These are phyloP conservation scores for Tilletia setariae DNA, from an alignment of 1,284 basidiomycete genomes.

Conservation along the genomic window DNA sequence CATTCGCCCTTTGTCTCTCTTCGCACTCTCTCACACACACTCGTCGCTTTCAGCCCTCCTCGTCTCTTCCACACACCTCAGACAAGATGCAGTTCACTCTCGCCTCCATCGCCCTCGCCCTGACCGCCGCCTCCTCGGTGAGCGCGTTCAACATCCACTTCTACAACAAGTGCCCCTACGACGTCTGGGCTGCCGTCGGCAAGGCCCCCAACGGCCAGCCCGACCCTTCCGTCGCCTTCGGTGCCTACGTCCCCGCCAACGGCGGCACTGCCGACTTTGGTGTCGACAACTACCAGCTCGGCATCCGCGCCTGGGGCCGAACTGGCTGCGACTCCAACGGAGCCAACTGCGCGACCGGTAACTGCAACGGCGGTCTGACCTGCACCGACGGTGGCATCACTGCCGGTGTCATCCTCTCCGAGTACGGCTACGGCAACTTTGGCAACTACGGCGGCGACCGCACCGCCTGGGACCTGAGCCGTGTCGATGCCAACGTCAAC, in stretches of 20 bases:
- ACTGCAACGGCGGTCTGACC: conserved; percentile 27
- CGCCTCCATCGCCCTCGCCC: conserved; percentile 9
- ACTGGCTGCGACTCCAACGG: conserved; percentile 30
- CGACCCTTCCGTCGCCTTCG: conserved; percentile 24
- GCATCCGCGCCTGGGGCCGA: conserved; percentile 32
- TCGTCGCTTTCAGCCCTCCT: no score
- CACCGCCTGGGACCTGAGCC: conserved; percentile 24
- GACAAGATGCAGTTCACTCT: not conserved
- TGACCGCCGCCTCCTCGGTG: conserved; percentile 16
- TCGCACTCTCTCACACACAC: no score
- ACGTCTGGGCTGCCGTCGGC: conserved; percentile 30
- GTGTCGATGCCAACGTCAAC: conserved; percentile 26
- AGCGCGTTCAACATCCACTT: conserved; percentile 25
- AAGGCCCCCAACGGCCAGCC: conserved; percentile 31
- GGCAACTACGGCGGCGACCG: conserved; percentile 10
- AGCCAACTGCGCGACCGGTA: conserved; percentile 28
- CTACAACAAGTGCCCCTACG: conserved; percentile 28
- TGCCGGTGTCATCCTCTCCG: conserved; percentile 20
- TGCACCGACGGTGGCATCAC: conserved; percentile 33
- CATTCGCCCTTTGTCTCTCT: no score
- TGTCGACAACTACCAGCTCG: conserved; percentile 23
- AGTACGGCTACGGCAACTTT: conserved; percentile 20
- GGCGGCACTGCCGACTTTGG: conserved; percentile 16
- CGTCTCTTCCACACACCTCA: not conserved
- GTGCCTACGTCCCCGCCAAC: conserved; percentile 18